phyloP scores from a whole-genome alignment of 495 filamentous ascomycete genomes.

The Neurospora sp. region DNA sequence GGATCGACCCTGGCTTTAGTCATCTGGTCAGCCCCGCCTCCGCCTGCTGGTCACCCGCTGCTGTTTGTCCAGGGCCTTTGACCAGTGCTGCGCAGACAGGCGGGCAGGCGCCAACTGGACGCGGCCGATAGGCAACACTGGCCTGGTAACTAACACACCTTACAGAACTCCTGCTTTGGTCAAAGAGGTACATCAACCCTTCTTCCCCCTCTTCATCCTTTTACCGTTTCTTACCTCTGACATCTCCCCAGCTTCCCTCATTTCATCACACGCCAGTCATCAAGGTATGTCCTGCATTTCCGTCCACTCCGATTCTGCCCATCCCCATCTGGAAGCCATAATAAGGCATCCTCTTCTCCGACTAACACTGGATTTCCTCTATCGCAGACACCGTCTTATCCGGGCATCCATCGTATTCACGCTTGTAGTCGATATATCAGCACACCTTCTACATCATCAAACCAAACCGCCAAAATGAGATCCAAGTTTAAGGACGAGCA shows the following conservation, averaged over 20 bases:
- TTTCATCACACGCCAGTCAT: neutral
- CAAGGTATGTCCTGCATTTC: neutral
- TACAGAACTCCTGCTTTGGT: neutral
- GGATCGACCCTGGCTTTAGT: constrained; percentile 11
- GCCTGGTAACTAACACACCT: neutral
- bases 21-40: constrained; percentile 23
- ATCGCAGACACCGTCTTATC: neutral
- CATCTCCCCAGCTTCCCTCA: neutral
- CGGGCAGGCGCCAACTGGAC: neutral
- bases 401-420: neutral
- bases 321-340: neutral
- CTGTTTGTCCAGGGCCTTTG: neutral
- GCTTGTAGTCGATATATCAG: neutral
- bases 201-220: neutral
- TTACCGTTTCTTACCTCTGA: neutral
- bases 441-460: constrained; percentile 3
- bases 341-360: neutral
- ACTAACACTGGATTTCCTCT: neutral
- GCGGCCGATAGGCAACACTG: neutral
- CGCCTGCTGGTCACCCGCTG: neutral
- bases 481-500: constrained; percentile 99
- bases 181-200: neutral
- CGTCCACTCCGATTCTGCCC: neutral
- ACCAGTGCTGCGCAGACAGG: neutral
- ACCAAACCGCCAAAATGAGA: constrained; percentile 56